These are phyloP conservation scores for Ophiocordyceps camponoti-leonardi DNA, from an alignment of 2,329 filamentous ascomycete species.

Conservation along the genomic window DNA sequence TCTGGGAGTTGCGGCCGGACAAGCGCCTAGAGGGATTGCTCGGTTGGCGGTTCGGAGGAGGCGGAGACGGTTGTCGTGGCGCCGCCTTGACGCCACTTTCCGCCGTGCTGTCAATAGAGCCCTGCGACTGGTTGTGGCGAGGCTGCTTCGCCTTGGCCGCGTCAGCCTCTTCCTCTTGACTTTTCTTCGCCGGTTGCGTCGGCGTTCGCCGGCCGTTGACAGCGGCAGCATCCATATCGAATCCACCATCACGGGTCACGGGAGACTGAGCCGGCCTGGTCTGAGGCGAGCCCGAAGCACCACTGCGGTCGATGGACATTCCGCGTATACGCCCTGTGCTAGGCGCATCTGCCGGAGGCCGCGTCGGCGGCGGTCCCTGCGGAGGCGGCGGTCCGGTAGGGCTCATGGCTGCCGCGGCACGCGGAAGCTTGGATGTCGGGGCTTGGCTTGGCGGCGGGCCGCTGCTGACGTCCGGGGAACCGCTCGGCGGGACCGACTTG, in stretches of 20 bases:
- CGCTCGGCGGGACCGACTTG: constrained; percentile 18
- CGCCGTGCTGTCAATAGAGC: constrained; percentile 50
- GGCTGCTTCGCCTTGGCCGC: constrained; percentile 13
- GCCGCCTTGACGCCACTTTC: constrained; percentile 32
- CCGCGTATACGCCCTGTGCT: constrained; percentile 27
- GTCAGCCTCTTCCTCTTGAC: constrained; percentile 17
- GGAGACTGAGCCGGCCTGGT: constrained; percentile 21
- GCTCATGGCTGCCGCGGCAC: constrained; percentile 10
- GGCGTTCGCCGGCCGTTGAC: constrained; percentile 49
- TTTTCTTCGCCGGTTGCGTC: constrained; percentile 27
- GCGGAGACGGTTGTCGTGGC: constrained; percentile 36
- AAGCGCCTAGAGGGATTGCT: constrained; percentile 43
- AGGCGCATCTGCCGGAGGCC: constrained; percentile 24
- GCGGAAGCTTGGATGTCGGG: constrained; percentile 18
- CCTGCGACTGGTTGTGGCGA: constrained; percentile 32
- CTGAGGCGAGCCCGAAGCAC: constrained; percentile 19
- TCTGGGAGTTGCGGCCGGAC: constrained; percentile 44
- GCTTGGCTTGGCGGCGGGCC: constrained; percentile 13
- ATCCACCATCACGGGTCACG: constrained; percentile 15
- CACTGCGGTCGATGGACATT: constrained; percentile 28
- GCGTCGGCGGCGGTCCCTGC: constrained; percentile 32
- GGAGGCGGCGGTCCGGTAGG: constrained; percentile 33
- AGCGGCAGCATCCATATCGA: constrained; percentile 30
- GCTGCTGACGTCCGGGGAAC: constrained; percentile 19
- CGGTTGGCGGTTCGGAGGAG: constrained; percentile 36